These are phyloP conservation scores for Chytridium lagenaria DNA, from an alignment of 371 early-diverging fungal species.

Conservation along the genomic window DNA sequence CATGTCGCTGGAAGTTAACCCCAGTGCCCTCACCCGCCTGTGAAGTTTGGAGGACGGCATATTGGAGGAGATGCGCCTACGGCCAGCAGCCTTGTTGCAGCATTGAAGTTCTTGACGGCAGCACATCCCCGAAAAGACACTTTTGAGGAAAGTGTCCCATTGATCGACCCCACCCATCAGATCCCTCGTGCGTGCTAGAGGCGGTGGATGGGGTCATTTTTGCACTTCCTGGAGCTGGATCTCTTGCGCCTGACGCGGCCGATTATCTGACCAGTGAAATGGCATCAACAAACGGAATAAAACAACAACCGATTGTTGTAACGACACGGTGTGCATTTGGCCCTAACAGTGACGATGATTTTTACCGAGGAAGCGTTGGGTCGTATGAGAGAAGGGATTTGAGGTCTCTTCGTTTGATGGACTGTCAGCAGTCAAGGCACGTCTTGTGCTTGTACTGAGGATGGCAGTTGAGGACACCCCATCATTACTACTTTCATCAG, in stretches of 20 bases:
- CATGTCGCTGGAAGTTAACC: background rate
- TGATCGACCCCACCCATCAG: conserved; percentile 2
- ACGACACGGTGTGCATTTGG: background rate
- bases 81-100: background rate
- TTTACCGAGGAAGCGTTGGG: conserved; percentile 3
- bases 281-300: background rate
- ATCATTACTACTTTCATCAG: too few species aligned
- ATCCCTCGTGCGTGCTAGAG: background rate
- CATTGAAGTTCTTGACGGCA: background rate
- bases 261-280: background rate
- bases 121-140: background rate
- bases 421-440: background rate
- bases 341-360: conserved; percentile 15
- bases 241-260: background rate
- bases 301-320: background rate
- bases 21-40: too few species aligned
- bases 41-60: too few species aligned
- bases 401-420: background rate
- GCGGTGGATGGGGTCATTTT: conserved; percentile 1
- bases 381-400: conserved; percentile 5
- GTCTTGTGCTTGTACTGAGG: background rate
- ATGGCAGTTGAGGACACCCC: conserved; percentile 16
- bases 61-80: background rate
- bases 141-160: background rate
- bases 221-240: conserved; percentile 6